These are phyloP conservation scores for Ophiostoma perfectum DNA, from an alignment of 2,329 filamentous ascomycete genomes.

Conservation along the genomic window DNA sequence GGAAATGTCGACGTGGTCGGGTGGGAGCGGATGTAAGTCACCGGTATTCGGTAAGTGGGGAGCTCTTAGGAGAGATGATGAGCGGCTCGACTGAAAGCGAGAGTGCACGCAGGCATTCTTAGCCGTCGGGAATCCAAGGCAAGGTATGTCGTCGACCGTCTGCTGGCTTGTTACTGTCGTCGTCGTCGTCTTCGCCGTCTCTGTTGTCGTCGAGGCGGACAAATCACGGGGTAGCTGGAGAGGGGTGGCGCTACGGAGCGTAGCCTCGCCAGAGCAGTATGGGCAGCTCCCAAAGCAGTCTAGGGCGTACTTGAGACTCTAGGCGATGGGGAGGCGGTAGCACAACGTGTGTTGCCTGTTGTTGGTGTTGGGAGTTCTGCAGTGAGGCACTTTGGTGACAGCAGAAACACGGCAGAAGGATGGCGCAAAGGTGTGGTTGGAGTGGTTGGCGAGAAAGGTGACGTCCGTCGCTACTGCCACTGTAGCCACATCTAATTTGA, in stretches of 20 bases:
- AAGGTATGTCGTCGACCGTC: not conserved
- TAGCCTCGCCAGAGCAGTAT: not conserved
- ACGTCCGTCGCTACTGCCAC: not conserved
- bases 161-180: not conserved
- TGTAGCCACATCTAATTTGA: not conserved
- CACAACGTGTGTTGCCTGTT: not conserved
- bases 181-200: not conserved
- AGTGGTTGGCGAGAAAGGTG: no score
- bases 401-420: not conserved
- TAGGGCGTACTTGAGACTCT: not conserved
- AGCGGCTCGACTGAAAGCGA: not conserved
- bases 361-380: not conserved
- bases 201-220: slow-evolving; percentile 8
- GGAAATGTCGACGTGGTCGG: slow-evolving; percentile 4
- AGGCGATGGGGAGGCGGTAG: not conserved
- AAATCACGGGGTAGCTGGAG: slow-evolving; percentile 10
- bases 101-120: slow-evolving; percentile 6
- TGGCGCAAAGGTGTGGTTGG: no score
- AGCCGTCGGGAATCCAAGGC: not conserved
- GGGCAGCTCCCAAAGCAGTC: not conserved
- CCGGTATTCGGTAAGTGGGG: slow-evolving; percentile 3
- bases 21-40: slow-evolving; percentile 10
- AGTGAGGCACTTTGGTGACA: slow-evolving; percentile 1
- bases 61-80: not conserved
- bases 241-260: slow-evolving; percentile 11